These are phyloP conservation scores for Cavenderia fasciculata DNA, from an alignment of 78 protist genomes.

Conservation along the genomic window DNA sequence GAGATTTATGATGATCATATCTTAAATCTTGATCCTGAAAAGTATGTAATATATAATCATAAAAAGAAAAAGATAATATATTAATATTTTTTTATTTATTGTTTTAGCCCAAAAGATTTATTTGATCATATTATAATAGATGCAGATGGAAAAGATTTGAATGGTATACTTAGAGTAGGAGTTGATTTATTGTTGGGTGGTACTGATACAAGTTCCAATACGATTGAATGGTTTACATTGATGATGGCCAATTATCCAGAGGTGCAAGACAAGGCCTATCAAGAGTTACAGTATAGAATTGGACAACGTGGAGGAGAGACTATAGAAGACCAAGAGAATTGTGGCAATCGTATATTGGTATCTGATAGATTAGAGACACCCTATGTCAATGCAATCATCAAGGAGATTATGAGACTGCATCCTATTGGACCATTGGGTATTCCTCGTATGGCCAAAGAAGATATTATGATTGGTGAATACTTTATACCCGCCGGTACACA, in stretches of 20 bases:
- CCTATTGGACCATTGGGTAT: constrained; percentile 26
- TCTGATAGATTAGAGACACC: constrained; percentile 9
- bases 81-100: too few relatives aligned
- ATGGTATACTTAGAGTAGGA: constrained; percentile 4
- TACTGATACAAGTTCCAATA: background rate
- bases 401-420: constrained; percentile 21
- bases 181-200: constrained; percentile 40
- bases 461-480: background rate
- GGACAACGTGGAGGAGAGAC: too few relatives aligned
- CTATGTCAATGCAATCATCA: constrained; percentile 12
- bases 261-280: constrained; percentile 20
- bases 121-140: constrained; percentile 30
- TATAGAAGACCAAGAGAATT: too few relatives aligned
- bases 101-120: constrained; percentile 30
- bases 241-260: constrained; percentile 24
- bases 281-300: constrained; percentile 11
- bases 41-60: too few relatives aligned
- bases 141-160: constrained; percentile 1
- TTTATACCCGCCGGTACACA: constrained; percentile 43
- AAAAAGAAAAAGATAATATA: too few relatives aligned
- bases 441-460: background rate
- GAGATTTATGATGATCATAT: background rate
- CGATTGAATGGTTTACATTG: constrained; percentile 31
- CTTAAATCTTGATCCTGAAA: background rate
- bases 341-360: background rate